A percentile compares a stretch with the other conserved stretches of the same genome.
Conservation (phyloP, 495 filamentous ascomycete genomes). For the Penicillium arizonense region DNA sequence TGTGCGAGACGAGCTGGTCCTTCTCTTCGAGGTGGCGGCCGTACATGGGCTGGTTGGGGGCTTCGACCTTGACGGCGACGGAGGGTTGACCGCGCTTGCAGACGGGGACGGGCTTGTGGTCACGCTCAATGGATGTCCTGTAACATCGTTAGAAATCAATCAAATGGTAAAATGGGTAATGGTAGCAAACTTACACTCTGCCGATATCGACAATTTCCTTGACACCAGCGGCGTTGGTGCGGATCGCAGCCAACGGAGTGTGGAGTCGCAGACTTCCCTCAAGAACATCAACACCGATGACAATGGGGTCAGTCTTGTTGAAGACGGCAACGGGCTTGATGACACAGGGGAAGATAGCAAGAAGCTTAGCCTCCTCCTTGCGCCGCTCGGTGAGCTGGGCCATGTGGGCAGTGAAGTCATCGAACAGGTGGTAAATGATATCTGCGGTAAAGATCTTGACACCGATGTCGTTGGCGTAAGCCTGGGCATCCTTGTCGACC, state of each 20-base stretch:
- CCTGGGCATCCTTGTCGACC: conserved; percentile 92
- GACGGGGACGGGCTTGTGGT: conserved; percentile 88
- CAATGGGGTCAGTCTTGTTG: conserved; percentile 96
- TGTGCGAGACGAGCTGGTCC: conserved; percentile 82
- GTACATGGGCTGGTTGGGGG: conserved; percentile 89
- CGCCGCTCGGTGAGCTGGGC: conserved; percentile 77
- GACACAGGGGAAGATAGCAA: conserved; percentile 96
- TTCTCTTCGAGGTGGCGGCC: conserved; percentile 94
- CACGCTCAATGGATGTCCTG: conserved; percentile 90
- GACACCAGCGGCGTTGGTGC: conserved; percentile 67
- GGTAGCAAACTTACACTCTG: conserved; percentile 77
- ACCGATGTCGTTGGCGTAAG: conserved; percentile 89
- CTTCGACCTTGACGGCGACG: conserved; percentile 97
- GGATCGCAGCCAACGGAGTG: conserved; percentile 85
- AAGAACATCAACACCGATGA: conserved; percentile 91
- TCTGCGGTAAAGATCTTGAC: conserved; percentile 99
- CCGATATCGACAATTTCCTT: conserved; percentile 84
- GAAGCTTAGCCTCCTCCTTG: conserved; percentile 93
- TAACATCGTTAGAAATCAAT: background rate
- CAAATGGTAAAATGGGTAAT: background rate
- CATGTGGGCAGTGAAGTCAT: conserved; percentile 94
- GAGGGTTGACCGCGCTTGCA: conserved; percentile 96
- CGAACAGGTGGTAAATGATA: conserved; percentile 99
- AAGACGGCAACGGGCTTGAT: conserved; percentile 88
- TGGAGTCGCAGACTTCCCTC: conserved; percentile 83